Conservation (phyloP, 495 filamentous ascomycete genomes). For the Aspergillus haitiensis region DNA sequence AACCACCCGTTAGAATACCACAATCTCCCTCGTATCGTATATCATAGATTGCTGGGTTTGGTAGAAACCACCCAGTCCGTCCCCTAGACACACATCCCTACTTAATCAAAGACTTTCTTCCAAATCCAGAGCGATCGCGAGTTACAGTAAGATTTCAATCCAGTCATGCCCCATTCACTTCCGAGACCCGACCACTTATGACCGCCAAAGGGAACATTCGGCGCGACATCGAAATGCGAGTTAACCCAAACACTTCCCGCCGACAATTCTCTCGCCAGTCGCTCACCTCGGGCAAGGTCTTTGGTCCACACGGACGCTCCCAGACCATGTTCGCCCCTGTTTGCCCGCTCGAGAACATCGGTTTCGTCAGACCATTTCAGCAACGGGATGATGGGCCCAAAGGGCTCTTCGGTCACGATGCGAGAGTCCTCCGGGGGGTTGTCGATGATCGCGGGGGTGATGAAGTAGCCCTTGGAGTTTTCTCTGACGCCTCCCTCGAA, state of each 20-base stretch:
- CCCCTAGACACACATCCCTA: no score
- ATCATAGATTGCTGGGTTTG: no score
- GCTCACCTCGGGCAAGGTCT: constrained; percentile 50
- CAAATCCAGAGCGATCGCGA: constrained; percentile 41
- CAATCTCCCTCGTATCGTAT: neutral
- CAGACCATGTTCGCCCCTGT: constrained; percentile 55
- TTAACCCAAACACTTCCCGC: constrained; percentile 63
- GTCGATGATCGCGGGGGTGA: constrained; percentile 58
- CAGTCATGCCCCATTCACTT: constrained; percentile 60
- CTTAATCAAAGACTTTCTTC: constrained; percentile 17
- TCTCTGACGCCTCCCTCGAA: constrained; percentile 36
- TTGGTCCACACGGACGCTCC: constrained; percentile 59
- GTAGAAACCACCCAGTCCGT: no score
- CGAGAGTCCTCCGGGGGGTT: constrained; percentile 55
- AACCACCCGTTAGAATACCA: no score
- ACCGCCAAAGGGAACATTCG: constrained; percentile 59
- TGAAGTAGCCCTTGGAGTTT: constrained; percentile 48
- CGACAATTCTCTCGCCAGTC: constrained; percentile 52
- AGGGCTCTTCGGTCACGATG: constrained; percentile 50
- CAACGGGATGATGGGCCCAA: constrained; percentile 58
- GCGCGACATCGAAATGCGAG: constrained; percentile 45
- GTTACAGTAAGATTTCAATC: constrained; percentile 60
- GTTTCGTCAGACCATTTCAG: constrained; percentile 57
- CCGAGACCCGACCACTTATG: constrained; percentile 68
- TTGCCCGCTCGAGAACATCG: constrained; percentile 58